These are phyloP conservation scores for Gossypium raimondii DNA, from an alignment of 345 rosid genomes.

Conservation along the genomic window DNA sequence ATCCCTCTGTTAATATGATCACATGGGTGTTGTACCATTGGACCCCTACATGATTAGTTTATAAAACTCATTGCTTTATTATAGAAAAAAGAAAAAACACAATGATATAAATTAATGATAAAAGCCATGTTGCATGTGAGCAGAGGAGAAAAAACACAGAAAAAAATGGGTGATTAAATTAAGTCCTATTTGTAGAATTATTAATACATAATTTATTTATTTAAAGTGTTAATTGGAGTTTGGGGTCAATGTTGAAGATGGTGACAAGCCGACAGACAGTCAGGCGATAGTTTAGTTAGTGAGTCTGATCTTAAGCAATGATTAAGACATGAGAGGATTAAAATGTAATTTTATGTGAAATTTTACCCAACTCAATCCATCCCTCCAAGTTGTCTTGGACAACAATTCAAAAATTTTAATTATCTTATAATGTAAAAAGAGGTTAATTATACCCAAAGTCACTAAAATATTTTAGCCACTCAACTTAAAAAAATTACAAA, in stretches of 20 bases:
- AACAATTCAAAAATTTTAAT: no score
- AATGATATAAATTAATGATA: not conserved
- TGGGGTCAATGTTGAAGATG: conserved; percentile 7
- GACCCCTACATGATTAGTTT: not conserved
- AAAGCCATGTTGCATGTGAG: conserved; percentile 7
- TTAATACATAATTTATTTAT: not conserved
- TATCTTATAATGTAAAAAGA: no score
- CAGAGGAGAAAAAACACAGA: conserved; percentile 6
- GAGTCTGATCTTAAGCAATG: not conserved
- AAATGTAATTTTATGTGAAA: no score
- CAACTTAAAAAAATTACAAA: no score
- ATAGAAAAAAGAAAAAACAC: not conserved
- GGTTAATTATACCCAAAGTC: no score
- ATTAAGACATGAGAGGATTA: not conserved
- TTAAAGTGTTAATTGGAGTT: not conserved
- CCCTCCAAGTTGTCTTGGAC: no score
- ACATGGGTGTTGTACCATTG: conserved; percentile 1
- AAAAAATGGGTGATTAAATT: not conserved
- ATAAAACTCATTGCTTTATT: not conserved
- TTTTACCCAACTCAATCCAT: no score
- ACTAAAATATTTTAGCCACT: rapidly evolving
- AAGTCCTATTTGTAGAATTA: not conserved
- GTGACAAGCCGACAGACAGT: not conserved
- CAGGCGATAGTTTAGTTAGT: not conserved
- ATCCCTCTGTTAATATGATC: not conserved